Percentiles rank a stretch among this genome's conserved stretches.
phyloP scores from a whole-genome alignment of 768 basidiomycete species.

The Boletus eberwhitei region DNA sequence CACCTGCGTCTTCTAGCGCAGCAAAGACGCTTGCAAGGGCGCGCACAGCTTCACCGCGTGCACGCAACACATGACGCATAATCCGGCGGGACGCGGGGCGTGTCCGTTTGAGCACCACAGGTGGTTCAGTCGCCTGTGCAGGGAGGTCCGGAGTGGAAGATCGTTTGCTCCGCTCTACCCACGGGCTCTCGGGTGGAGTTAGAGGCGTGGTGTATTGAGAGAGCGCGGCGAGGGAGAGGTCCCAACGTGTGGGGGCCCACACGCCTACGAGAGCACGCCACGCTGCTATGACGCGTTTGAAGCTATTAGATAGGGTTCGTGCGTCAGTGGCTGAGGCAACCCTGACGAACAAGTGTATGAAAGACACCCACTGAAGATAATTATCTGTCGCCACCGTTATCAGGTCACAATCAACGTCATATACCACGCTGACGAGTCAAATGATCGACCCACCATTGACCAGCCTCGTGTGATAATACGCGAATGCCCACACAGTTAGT shows the following conservation, averaged over 20 bases:
- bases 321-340: constrained; percentile 19
- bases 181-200: constrained; percentile 65
- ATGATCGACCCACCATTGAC: constrained; percentile 67
- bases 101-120: constrained; percentile 29
- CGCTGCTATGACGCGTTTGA: constrained; percentile 85
- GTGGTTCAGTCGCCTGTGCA: constrained; percentile 36
- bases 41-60: constrained; percentile 78
- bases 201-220: constrained; percentile 67
- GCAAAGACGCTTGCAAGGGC: constrained; percentile 72
- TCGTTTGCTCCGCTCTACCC: constrained; percentile 56
- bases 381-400: constrained; percentile 44
- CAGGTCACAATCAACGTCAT: constrained; percentile 18
- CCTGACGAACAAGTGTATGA: constrained; percentile 9
- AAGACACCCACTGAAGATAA: constrained; percentile 65
- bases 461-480: constrained; percentile 79
- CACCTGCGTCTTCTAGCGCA: constrained; percentile 50
- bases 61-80: constrained; percentile 84
- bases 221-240: constrained; percentile 71
- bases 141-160: constrained; percentile 24
- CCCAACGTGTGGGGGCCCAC: constrained; percentile 85
- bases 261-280: constrained; percentile 97
- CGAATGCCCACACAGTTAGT: constrained; percentile 69
- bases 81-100: constrained; percentile 77
- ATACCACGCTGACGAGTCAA: constrained; percentile 17
- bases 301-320: constrained; percentile 40